Percentiles rank a stretch among this genome's conserved stretches.
phyloP scores from a whole-genome alignment of 306 rosid species.

The Gastrolobium villosum region DNA sequence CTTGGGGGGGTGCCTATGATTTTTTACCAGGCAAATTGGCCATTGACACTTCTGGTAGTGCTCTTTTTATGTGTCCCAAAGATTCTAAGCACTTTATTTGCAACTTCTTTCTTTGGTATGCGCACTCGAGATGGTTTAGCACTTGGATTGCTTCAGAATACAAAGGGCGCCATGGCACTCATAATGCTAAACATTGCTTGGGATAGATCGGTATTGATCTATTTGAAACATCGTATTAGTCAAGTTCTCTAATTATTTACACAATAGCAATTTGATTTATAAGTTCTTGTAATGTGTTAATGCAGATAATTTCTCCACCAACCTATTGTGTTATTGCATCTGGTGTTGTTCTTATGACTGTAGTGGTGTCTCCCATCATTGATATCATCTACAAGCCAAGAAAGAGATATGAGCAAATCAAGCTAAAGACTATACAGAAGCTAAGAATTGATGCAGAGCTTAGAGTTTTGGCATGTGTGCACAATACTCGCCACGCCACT shows the following conservation, averaged over 20 bases:
- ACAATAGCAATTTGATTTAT: background rate
- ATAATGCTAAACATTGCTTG: conserved; percentile 51
- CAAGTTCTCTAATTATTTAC: too few relatives aligned
- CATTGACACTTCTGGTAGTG: background rate
- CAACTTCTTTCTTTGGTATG: conserved; percentile 40
- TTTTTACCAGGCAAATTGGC: background rate
- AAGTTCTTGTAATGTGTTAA: background rate
- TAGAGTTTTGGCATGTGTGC: conserved; percentile 56
- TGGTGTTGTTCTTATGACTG: conserved; percentile 51
- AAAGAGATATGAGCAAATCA: conserved; percentile 44
- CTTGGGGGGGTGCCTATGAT: background rate
- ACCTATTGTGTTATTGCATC: conserved; percentile 35
- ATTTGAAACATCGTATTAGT: background rate
- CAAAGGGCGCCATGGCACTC: conserved; percentile 56
- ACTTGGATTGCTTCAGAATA: conserved; percentile 56
- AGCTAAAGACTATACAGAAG: conserved; percentile 49
- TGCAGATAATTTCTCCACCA: conserved; percentile 40
- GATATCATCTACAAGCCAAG: conserved; percentile 47
- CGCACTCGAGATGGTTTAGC: conserved; percentile 43
- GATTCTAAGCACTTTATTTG: conserved; percentile 50
- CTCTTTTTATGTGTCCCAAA: conserved; percentile 43
- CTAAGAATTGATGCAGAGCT: conserved; percentile 53
- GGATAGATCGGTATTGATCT: conserved; percentile 44
- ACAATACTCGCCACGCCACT: conserved; percentile 39
- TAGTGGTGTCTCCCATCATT: conserved; percentile 39